Conservation (phyloP, 1,139 yeast genomes). For the Kodamaea fungicola region DNA sequence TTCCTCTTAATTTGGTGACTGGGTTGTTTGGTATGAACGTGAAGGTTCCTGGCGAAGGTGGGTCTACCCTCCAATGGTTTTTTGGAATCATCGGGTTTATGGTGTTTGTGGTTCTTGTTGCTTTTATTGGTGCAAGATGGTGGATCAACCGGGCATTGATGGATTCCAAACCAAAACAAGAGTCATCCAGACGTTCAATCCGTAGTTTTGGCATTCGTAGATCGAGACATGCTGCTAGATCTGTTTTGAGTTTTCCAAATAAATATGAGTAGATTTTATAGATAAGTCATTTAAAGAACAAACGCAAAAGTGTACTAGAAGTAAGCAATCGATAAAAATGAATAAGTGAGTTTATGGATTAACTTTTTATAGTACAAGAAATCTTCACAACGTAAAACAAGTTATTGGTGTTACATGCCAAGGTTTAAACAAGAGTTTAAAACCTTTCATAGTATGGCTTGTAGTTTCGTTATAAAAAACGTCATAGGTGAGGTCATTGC, state of each 20-base stretch:
- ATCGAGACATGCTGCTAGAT: conserved; percentile 31
- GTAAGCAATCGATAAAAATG: not conserved
- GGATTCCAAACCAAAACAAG: conserved; percentile 12
- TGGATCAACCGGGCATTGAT: conserved; percentile 31
- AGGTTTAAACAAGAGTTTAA: too few relatives aligned
- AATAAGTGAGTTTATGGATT: not conserved
- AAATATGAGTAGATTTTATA: conserved; percentile 22
- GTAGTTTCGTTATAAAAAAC: too few relatives aligned
- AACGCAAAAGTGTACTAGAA: not conserved
- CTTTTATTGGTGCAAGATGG: conserved; percentile 30
- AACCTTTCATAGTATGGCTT: too few relatives aligned
- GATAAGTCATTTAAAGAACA: not conserved
- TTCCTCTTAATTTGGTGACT: conserved; percentile 86
- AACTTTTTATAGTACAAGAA: too few relatives aligned
- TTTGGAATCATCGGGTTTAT: conserved; percentile 39
- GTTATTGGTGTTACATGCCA: too few relatives aligned
- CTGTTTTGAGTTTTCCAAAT: conserved; percentile 41
- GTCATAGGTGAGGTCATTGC: too few relatives aligned
- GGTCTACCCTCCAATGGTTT: conserved; percentile 35
- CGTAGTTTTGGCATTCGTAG: conserved; percentile 43
- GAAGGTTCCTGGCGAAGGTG: conserved; percentile 68
- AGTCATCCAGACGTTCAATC: conserved; percentile 33
- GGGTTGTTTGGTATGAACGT: conserved; percentile 98
- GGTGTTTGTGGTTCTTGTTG: conserved; percentile 27
- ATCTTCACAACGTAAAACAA: too few relatives aligned